Conservation (phyloP, 1,139 yeast genomes). For the Suhomyces choctaworum region DNA sequence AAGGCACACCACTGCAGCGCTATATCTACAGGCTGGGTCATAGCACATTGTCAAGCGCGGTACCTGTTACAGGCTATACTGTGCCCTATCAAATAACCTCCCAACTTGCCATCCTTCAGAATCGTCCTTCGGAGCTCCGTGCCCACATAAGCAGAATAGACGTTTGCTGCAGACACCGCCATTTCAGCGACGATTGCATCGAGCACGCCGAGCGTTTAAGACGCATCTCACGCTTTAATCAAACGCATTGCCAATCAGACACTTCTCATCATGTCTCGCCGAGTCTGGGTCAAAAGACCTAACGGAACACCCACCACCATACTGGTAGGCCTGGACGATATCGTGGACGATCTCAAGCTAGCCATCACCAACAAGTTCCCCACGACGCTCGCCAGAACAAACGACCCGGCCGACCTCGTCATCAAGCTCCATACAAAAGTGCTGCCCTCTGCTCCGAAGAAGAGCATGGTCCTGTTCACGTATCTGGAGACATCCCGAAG, state of each 20-base stretch:
- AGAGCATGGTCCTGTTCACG: slow-evolving; percentile 8
- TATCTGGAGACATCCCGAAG: slow-evolving; percentile 12
- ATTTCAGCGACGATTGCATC: no score
- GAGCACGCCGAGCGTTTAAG: no score
- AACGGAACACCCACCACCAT: slow-evolving; percentile 70
- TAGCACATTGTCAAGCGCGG: background rate
- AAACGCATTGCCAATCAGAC: no score
- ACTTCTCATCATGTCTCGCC: slow-evolving; percentile 8
- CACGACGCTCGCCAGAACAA: slow-evolving; percentile 57
- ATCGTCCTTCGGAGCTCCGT: background rate
- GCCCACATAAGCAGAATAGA: no score
- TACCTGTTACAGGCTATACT: no score
- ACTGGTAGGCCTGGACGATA: slow-evolving; percentile 51
- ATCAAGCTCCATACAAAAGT: slow-evolving; percentile 30
- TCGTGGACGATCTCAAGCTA: slow-evolving; percentile 73
- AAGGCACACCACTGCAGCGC: background rate
- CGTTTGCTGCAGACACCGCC: no score
- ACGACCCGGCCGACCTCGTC: slow-evolving; percentile 70
- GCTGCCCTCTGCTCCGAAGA: slow-evolving; percentile 1
- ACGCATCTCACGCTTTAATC: no score
- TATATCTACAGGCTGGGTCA: background rate
- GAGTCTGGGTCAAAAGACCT: slow-evolving; percentile 68
- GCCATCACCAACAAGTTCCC: slow-evolving; percentile 65
- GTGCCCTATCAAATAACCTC: no score
- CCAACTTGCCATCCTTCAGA: background rate